A percentile compares a stretch with the other conserved stretches of the same genome.
Evolutionary conservation across 106 monocot species (phyloP).

Genomic region (Amphibolis antarctica): DNA sequence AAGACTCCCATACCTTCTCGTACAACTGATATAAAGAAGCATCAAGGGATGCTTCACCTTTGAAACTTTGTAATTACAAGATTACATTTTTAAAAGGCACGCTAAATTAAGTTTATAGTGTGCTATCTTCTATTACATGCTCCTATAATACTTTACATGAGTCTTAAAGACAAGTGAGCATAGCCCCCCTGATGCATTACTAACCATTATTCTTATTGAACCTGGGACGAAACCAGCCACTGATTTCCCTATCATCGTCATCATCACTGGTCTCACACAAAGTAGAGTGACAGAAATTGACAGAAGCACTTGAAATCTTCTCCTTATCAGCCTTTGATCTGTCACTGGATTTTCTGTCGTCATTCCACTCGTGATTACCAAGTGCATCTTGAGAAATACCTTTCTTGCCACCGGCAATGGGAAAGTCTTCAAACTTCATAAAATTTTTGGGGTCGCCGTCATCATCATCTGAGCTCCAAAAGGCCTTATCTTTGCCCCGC

Average conservation of each 20-base stretch:
- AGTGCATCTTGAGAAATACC: background rate
- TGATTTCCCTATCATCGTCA: slow-evolving; percentile 5
- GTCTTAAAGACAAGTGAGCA: background rate
- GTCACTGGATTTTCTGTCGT: background rate
- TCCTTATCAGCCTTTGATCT: background rate
- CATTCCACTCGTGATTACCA: slow-evolving; percentile 2
- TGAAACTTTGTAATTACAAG: too few relatives aligned
- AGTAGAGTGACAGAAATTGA: background rate
- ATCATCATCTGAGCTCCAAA: slow-evolving; percentile 8
- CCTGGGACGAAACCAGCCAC: slow-evolving; percentile 1
- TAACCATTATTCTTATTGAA: background rate
- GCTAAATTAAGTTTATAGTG: too few relatives aligned
- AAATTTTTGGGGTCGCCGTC: background rate
- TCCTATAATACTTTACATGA: too few relatives aligned
- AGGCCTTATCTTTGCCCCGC: background rate
- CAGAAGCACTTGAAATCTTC: background rate
- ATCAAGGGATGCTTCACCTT: too few relatives aligned
- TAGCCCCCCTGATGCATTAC: background rate
- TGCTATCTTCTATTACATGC: too few relatives aligned
- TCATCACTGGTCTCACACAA: background rate
- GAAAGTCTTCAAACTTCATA: slow-evolving; percentile 10
- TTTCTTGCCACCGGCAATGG: slow-evolving; percentile 4
- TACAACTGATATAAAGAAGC: too few relatives aligned
- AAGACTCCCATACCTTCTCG: too few relatives aligned
- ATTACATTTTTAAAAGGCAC: too few relatives aligned